A percentile compares a stretch with the other conserved stretches of the same genome.
phyloP scores from a whole-genome alignment of 768 basidiomycete species.

The Naematelia encephala region DNA sequence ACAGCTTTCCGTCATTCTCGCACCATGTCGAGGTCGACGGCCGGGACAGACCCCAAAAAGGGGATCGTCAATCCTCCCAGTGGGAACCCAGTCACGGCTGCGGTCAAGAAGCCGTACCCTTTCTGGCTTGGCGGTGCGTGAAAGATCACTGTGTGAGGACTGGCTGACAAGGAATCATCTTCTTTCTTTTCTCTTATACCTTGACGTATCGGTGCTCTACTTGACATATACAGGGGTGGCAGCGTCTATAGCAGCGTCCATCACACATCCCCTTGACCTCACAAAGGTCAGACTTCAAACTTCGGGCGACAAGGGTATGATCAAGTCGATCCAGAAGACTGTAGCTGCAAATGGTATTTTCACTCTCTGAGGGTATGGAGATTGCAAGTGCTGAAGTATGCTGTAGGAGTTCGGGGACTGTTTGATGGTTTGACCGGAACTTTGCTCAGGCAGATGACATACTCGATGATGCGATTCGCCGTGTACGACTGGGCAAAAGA shows the following conservation, averaged over 20 bases:
- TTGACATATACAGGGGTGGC: conserved; percentile 26
- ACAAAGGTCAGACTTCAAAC: conserved; percentile 84
- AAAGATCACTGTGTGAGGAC: background rate
- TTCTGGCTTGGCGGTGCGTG: conserved; percentile 43
- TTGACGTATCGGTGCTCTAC: background rate
- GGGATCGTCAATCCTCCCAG: conserved; percentile 2
- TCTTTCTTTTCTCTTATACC: background rate
- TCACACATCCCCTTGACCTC: conserved; percentile 53
- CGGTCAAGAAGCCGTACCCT: conserved; percentile 35
- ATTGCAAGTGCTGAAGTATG: background rate
- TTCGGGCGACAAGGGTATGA: conserved; percentile 86
- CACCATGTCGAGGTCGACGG: background rate
- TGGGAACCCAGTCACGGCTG: background rate
- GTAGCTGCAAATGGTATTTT: conserved; percentile 66
- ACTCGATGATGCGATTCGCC: conserved; percentile 89
- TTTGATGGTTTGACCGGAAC: conserved; percentile 86
- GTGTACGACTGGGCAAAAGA: conserved; percentile 90
- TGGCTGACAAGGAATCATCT: background rate
- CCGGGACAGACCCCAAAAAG: background rate
- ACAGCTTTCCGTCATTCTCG: background rate
- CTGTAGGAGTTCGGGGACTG: conserved; percentile 58
- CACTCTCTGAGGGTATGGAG: background rate
- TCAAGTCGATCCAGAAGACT: conserved; percentile 77
- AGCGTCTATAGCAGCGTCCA: conserved; percentile 34
- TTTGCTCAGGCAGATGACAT: conserved; percentile 87